Conservation (phyloP, 495 filamentous ascomycete genomes). For the Neurospora tetrasperma region DNA sequence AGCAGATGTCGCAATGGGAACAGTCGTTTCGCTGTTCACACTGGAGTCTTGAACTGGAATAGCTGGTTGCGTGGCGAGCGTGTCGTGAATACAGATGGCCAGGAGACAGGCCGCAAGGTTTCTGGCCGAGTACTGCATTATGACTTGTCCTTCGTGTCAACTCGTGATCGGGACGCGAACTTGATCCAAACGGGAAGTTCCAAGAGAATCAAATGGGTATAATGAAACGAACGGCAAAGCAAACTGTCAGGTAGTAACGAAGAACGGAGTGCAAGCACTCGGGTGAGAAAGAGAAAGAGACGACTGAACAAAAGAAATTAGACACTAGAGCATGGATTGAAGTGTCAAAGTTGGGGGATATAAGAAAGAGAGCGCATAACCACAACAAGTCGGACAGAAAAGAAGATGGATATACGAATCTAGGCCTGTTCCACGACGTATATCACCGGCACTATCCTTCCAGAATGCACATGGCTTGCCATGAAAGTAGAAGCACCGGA, state of each 20-base stretch:
- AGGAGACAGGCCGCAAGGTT: background rate
- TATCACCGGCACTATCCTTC: conserved; percentile 6
- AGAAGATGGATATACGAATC: conserved; percentile 7
- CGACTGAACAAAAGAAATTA: conserved; percentile 4
- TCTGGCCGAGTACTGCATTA: background rate
- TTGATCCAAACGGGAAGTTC: background rate
- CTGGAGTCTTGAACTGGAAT: background rate
- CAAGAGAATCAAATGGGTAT: background rate
- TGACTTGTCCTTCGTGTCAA: background rate
- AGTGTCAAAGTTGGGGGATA: background rate
- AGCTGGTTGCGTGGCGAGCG: background rate
- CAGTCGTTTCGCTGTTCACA: background rate
- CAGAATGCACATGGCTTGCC: background rate
- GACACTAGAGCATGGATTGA: background rate
- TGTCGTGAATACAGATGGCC: background rate
- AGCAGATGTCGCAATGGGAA: background rate
- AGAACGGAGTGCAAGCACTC: conserved; percentile 7
- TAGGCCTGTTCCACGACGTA: conserved; percentile 6
- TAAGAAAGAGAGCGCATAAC: conserved; percentile 2
- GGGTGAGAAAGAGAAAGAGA: conserved; percentile 2
- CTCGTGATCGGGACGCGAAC: background rate
- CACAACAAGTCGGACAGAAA: background rate
- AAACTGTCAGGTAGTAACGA: conserved; percentile 25
- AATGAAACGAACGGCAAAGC: background rate
- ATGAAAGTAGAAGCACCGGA: background rate